Base-by-base conservation (phyloP, 1,139 yeast species). In the Hemisphaericaspora xylanilytica region DNA sequence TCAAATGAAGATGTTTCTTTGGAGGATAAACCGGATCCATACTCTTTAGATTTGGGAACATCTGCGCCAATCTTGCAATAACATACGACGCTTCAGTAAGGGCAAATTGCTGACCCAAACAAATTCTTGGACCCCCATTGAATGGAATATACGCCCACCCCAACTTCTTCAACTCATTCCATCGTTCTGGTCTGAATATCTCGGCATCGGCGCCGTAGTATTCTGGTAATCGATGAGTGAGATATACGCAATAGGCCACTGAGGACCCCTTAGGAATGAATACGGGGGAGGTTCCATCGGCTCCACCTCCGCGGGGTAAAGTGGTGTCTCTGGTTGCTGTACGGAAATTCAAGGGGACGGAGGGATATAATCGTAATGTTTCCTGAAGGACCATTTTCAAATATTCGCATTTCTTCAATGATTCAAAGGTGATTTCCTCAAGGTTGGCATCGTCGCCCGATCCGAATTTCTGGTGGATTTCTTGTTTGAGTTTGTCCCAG, bases 101-200 rank as follows among this genome's bases (percentile, higher is more conserved):
- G 1, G 81, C 82, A 58, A 74, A 75, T 55, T 76, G 82, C 58
- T 77, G 82, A 26, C 83, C 83, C 34, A 78, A 62, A 51, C 84
- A 78, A 40, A 78, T 76, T 44, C 83, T 63, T 28, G 83, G 82
- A 3, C 84, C 84, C 36, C 83, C 83, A 48, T 78, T 78, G 62
- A 77, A 77, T 14, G 81, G 81, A 28, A 77, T 55, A 51, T 63
- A 77, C 25, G 72, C 74, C 81, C 81, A 78, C 32, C 75, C 75
- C 38, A 69, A 59, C 52, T 56, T 64, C 39, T 55, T 58, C 18
- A 48, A 54, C 45, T 57, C 65, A 13, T 52, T 52, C 80, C 80
- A 75, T 43, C 81, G 65, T 47, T 74, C 80, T 5, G 81, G 81
- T 36, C 63, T 62, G 58, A 71, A 76, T 33, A 51, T 70, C 3